Conservation (phyloP, 257 asterid genomes). For the Gentiana straminea region DNA sequence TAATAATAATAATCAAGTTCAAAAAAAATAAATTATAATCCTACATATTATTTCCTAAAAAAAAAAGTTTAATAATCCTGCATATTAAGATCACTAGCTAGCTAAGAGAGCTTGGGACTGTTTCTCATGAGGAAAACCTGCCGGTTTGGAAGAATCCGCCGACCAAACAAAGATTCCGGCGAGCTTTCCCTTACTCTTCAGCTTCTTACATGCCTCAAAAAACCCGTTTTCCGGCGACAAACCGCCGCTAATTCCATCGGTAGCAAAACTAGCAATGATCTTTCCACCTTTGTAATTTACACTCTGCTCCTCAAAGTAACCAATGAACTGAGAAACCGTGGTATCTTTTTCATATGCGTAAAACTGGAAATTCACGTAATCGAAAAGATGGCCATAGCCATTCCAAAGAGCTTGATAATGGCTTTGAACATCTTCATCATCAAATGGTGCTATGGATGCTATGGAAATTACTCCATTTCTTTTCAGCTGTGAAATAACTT, state of each 20-base stretch:
- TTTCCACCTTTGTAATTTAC: conserved; percentile 44
- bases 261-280: conserved; percentile 48
- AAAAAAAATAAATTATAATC: no score
- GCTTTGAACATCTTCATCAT: conserved; percentile 30
- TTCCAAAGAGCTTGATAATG: conserved; percentile 59
- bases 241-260: conserved; percentile 53
- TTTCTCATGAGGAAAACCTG: conserved; percentile 35
- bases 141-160: conserved; percentile 68
- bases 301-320: conserved; percentile 44
- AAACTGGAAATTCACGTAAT: conserved; percentile 66
- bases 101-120: conserved; percentile 50
- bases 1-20: no score
- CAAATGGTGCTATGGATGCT: conserved; percentile 63
- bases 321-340: conserved; percentile 42
- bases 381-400: conserved; percentile 45
- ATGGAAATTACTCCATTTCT: conserved; percentile 35
- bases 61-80: no score
- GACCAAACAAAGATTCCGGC: conserved; percentile 76
- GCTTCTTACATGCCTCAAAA: conserved; percentile 41
- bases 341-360: conserved; percentile 47
- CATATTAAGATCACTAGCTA: no score
- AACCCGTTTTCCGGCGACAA: conserved; percentile 50
- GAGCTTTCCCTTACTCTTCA: conserved; percentile 47
- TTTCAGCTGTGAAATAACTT: conserved; percentile 38
- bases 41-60: no score